Evolutionary conservation across 768 basidiomycete species (phyloP), one percentile per base, ranked within the genome.

Genomic region (Boletus rufocinnamomeus): DNA sequence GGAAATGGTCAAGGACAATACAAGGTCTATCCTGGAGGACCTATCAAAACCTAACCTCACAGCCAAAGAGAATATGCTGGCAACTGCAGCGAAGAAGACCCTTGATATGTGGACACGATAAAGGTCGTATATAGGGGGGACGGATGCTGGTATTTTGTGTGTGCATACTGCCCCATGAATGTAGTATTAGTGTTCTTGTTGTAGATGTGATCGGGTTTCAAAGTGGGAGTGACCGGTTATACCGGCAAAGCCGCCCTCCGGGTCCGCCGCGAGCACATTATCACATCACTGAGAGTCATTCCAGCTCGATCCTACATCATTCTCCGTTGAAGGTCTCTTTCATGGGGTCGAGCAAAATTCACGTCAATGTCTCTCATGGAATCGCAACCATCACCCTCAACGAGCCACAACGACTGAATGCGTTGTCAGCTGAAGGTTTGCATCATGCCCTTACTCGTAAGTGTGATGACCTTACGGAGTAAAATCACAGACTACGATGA

Each of bases 321-420:
- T 25, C 16, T 13, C 32, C 27, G 3, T 37, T 37, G 35, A 19
- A 25, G 30, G 25, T 37, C 45, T 50, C 16, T 3, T 51, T 28
- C 44, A 80, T 80, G 79, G 59, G 55, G 25, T 27, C 11, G 56
- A 80, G 78, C 61, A 76, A 76, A 21, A 67, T 86, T 37, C 75
- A 67, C 0, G 74, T 87, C 51, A 65, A 81, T 23, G 71, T 87
- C 57, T 77, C 78, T 27, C 76, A 81, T 52, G 77, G 80, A 30
- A 87, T 89, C 60, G 88, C 88, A 17, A 88, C 86, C 1, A 84
- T 89, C 54, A 86, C 86, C 4, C 74, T 89, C 49, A 83, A 86
- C 55, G 79, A 84, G 16, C 87, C 87, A 4, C 73, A 74, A 54
- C 76, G 78, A 5, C 70, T 87, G 47, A 89, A 89, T 62, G 84